phyloP scores from a whole-genome alignment of 208 protist species.

The Acanthamoeba divionensis region DNA sequence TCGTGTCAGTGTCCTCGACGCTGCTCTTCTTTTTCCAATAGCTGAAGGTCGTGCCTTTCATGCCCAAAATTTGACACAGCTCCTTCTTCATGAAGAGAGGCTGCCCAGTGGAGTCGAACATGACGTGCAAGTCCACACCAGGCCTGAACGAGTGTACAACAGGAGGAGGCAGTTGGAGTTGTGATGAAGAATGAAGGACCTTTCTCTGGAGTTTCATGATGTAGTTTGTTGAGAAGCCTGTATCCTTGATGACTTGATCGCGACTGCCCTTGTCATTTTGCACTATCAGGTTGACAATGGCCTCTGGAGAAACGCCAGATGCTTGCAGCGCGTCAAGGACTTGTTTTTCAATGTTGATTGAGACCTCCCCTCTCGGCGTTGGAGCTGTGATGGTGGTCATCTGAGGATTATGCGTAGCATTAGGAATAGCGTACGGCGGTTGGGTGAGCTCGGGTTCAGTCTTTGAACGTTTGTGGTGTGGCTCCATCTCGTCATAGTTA shows the following conservation, averaged over 20 bases:
- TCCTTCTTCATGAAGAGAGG: slow-evolving; percentile 40
- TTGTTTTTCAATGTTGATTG: not conserved
- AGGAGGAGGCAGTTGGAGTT: slow-evolving; percentile 3
- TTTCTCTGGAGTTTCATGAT: too few species aligned
- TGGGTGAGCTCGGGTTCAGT: too few species aligned
- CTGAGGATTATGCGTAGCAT: not conserved
- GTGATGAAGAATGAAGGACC: slow-evolving; percentile 25
- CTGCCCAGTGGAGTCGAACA: not conserved
- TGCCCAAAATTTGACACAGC: slow-evolving; percentile 8
- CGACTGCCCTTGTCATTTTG: slow-evolving; percentile 21
- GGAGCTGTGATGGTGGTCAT: not conserved
- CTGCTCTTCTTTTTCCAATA: slow-evolving; percentile 37
- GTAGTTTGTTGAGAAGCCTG: slow-evolving; percentile 43
- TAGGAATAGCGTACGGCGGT: too few species aligned
- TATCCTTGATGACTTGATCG: slow-evolving; percentile 21
- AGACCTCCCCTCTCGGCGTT: not conserved
- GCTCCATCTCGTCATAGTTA: too few species aligned
- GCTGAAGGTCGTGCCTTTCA: slow-evolving; percentile 27
- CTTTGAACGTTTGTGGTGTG: too few species aligned
- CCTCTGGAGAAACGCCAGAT: not conserved
- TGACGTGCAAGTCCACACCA: slow-evolving; percentile 6
- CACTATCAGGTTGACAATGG: slow-evolving; percentile 30
- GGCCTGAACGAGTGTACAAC: not conserved
- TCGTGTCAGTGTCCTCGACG: slow-evolving; percentile 27
- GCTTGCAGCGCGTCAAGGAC: not conserved